A percentile compares a stretch with the other conserved stretches of the same genome.
These are phyloP conservation scores for Picochlorum sp. DNA, from an alignment of 139 green algal species.

Conservation along the genomic window DNA sequence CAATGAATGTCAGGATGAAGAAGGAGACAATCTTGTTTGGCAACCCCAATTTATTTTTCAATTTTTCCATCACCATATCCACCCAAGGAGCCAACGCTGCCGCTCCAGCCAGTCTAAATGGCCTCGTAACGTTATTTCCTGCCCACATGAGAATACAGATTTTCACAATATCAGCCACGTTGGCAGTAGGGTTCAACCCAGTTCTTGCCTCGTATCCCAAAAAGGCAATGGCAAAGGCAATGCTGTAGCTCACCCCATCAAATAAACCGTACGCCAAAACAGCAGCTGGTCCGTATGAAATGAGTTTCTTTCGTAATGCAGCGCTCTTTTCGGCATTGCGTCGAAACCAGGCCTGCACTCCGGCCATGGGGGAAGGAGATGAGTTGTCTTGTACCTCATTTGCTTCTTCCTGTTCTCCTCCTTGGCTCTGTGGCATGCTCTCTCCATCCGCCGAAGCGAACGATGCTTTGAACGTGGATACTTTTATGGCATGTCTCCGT, in stretches of 20 bases:
- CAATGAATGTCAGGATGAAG: constrained; percentile 10
- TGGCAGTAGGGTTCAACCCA: constrained; percentile 30
- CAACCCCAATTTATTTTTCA: constrained; percentile 18
- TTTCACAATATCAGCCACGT: constrained; percentile 31
- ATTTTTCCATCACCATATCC: constrained; percentile 23
- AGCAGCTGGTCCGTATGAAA: constrained; percentile 19
- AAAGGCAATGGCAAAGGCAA: constrained; percentile 29
- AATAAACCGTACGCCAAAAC: constrained; percentile 25
- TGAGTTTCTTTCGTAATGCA: constrained; percentile 9
- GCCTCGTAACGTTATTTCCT: constrained; percentile 34
- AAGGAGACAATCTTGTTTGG: constrained; percentile 19
- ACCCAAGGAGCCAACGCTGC: constrained; percentile 27
- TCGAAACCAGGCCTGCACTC: constrained; percentile 11
- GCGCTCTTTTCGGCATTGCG: constrained; percentile 8
- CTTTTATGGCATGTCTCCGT: no score
- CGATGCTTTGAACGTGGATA: no score
- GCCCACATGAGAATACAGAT: constrained; percentile 35
- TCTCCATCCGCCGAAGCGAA: no score
- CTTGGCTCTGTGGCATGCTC: no score
- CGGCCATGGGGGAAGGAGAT: not conserved
- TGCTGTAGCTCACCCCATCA: constrained; percentile 21
- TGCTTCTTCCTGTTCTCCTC: no score
- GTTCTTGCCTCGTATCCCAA: constrained; percentile 26
- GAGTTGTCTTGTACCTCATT: no score
- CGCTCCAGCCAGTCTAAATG: constrained; percentile 28